Evolutionary conservation across 2,329 filamentous ascomycete species (phyloP).

Genomic region (Neurospora sp.): DNA sequence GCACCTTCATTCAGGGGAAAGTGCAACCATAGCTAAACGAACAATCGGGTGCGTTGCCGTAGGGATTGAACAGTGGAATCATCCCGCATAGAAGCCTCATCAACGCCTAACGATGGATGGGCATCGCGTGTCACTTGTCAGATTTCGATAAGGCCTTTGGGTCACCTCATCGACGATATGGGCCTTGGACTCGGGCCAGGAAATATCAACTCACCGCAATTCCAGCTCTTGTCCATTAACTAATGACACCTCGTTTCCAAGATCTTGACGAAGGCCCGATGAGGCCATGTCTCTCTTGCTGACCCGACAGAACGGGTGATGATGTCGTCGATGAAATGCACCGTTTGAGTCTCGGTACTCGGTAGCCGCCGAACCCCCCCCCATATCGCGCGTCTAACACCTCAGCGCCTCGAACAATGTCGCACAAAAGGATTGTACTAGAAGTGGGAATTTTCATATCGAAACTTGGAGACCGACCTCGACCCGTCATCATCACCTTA

Average conservation of each 20-base stretch:
- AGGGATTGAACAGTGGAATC: background rate
- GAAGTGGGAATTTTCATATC: background rate
- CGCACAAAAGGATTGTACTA: background rate
- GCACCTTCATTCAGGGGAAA: background rate
- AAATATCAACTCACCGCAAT: background rate
- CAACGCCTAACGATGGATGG: background rate
- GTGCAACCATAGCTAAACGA: background rate
- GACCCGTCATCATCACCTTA: background rate
- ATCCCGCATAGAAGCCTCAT: background rate
- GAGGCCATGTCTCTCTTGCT: background rate
- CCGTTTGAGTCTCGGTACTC: background rate
- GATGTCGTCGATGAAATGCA: background rate
- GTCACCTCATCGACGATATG: background rate
- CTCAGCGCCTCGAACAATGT: background rate
- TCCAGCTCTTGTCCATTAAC: background rate
- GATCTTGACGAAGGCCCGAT: background rate
- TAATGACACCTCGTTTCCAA: background rate
- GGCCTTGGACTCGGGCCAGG: background rate
- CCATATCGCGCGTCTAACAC: background rate
- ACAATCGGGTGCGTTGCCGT: background rate
- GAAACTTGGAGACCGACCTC: background rate
- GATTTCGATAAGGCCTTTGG: background rate
- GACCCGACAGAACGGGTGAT: background rate
- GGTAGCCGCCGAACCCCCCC: background rate
- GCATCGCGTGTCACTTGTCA: background rate